These are phyloP conservation scores for Flaveria bidentis DNA, from an alignment of 129 eudicot genomes.

Conservation along the genomic window DNA sequence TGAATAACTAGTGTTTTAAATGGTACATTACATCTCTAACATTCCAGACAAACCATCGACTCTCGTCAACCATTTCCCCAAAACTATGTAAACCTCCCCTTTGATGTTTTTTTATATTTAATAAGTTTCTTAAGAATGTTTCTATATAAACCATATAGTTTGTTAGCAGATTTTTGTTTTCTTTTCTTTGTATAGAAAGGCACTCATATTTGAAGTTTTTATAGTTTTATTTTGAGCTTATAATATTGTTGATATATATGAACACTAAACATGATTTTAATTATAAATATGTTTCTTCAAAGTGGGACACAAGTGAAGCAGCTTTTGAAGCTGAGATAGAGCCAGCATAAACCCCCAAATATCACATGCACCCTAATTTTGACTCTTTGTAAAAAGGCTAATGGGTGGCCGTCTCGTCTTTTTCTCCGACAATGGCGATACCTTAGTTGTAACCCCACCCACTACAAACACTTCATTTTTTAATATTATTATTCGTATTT, in stretches of 20 bases:
- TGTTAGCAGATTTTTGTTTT: not conserved
- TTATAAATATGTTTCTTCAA: not conserved
- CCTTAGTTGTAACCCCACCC: conserved; percentile 2
- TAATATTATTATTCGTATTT: not conserved
- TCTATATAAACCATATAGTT: not conserved
- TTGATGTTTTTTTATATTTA: too few relatives aligned
- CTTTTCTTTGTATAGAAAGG: too few relatives aligned
- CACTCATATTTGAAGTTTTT: too few relatives aligned
- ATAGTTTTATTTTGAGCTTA: not conserved
- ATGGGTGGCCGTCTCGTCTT: not conserved
- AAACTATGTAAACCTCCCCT: too few relatives aligned
- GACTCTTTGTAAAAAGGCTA: not conserved
- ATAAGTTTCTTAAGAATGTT: not conserved
- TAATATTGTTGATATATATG: too few relatives aligned
- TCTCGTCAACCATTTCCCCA: too few relatives aligned
- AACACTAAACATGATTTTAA: too few relatives aligned
- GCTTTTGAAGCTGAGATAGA: conserved; percentile 8
- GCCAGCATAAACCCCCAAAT: conserved; percentile 5
- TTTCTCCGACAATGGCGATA: not conserved
- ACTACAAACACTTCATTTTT: not conserved
- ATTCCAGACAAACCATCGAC: too few relatives aligned
- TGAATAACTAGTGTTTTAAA: too few relatives aligned
- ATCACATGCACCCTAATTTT: conserved; percentile 1
- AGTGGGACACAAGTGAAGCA: not conserved
- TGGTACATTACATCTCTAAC: too few relatives aligned